Evolutionary conservation across 305 asterid genomes (phyloP), one percentile per base, ranked within the genome.

Genomic region (Fraxinus sp.): DNA sequence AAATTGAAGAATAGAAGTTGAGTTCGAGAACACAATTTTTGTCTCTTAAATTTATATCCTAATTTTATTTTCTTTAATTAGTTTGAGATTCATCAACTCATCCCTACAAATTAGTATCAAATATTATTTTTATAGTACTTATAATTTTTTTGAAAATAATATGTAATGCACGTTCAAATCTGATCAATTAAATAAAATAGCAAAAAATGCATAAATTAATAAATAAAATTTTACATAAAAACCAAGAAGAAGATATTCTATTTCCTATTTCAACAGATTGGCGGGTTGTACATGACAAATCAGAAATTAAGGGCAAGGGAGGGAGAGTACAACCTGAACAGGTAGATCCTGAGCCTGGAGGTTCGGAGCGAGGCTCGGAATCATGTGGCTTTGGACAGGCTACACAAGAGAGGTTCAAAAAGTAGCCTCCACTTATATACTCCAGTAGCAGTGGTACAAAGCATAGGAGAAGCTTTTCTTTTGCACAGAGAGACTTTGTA

Each of bases 311-410:
- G 30, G 5, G 32, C 74, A 24, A 64, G n/a, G 73, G 28, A 9
- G 36, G 11, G 35, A 11, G n/a, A 26, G 74, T 49, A 39, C 62
- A 76, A 66, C 79, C 36, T 39, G 59, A 68, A 37, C 79, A 22
- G 88, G 84, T 85, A 33, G 86, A 68, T n/a, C 68, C 83, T 84
- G 89, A 86, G 74, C 74, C 94, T 82, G 85, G 46, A 91, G 94
- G 93, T 77, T 83, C 83, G 95, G 98, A 85, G 74, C 16, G 80
- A 89, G 97, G 97, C 0, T 84, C 79, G 93, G 83, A 32, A 33
- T 68, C 85, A 80, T 55, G 89, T 83, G 88, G 88, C 22, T n/a
- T 79, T 32, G 66, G 79, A 76, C 84, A 22, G 33, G 26, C 4
- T 57, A 57, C 28, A n/a, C 7, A 80, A 83, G 70, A 82, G 79